These are phyloP conservation scores for Mucor ambiguus DNA, from an alignment of 371 early-diverging fungal species.

Conservation along the genomic window DNA sequence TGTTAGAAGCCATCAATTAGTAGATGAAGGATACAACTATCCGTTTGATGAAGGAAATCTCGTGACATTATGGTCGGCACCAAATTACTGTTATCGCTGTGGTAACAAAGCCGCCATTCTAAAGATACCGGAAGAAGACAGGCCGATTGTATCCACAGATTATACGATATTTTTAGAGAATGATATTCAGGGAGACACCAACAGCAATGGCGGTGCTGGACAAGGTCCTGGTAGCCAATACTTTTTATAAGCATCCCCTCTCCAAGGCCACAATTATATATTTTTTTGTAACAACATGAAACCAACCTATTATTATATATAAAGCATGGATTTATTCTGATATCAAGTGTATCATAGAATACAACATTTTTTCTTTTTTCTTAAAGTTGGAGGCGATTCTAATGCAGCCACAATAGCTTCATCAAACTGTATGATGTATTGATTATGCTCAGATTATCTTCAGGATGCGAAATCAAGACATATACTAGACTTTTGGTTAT, in stretches of 20 bases:
- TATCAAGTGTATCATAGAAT: constrained; percentile 56
- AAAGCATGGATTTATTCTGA: neutral
- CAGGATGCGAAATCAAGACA: neutral
- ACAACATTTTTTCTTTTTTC: constrained; percentile 72
- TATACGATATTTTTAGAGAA: constrained; percentile 87
- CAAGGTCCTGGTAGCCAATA: constrained; percentile 50
- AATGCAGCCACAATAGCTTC: constrained; percentile 98
- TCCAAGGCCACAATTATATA: neutral
- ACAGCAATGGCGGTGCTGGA: constrained; percentile 11
- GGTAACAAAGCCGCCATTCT: constrained; percentile 98
- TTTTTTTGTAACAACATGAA: neutral
- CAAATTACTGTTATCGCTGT: constrained; percentile 99
- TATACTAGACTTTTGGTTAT: neutral
- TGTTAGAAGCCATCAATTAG: constrained; percentile 96
- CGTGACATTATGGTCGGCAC: constrained; percentile 99
- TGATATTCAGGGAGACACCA: constrained; percentile 52
- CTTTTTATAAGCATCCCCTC: constrained; percentile 29
- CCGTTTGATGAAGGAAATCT: constrained; percentile 95
- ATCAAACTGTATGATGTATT: constrained; percentile 75
- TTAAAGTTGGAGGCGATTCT: constrained; percentile 87
- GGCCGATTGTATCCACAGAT: constrained; percentile 78
- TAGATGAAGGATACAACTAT: constrained; percentile 97
- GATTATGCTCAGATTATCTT: neutral
- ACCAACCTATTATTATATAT: neutral
- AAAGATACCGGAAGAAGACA: constrained; percentile 80